These are phyloP conservation scores for Kwoniella heveanensis DNA, from an alignment of 768 basidiomycete genomes.

Conservation along the genomic window DNA sequence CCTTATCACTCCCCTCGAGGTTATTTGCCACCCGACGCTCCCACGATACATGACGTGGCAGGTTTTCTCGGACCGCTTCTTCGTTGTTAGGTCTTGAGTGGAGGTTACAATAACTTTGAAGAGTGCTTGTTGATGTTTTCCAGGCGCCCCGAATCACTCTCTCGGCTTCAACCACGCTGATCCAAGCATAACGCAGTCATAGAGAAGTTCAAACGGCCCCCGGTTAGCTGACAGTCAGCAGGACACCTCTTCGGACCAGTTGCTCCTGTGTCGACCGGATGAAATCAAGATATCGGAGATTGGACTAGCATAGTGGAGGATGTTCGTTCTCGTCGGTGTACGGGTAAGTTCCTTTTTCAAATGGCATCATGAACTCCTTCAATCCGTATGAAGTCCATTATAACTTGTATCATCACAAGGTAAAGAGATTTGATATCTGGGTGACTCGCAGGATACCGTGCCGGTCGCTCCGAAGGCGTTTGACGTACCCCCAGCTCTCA, in stretches of 20 bases:
- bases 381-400: too few species aligned
- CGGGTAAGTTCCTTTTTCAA: slow-evolving; percentile 30
- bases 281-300: background rate
- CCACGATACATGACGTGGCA: slow-evolving; percentile 9
- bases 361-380: too few species aligned
- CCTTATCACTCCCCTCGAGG: slow-evolving; percentile 9
- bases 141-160: background rate
- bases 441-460: slow-evolving; percentile 96
- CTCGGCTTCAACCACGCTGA: too few species aligned
- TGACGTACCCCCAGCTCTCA: slow-evolving; percentile 72
- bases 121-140: slow-evolving; percentile 4
- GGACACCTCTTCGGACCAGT: too few species aligned
- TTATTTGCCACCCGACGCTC: too few species aligned
- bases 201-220: too few species aligned
- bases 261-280: too few species aligned
- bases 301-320: slow-evolving; percentile 15
- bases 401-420: too few species aligned
- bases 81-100: too few species aligned
- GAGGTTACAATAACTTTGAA: background rate
- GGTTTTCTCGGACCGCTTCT: background rate
- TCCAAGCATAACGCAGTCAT: too few species aligned
- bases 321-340: slow-evolving; percentile 54
- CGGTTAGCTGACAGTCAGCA: too few species aligned
- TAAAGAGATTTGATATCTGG: too few species aligned
- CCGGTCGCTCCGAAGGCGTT: slow-evolving; percentile 87